Evolutionary conservation across 179 eudicot species (phyloP).

Genomic region (Gypsophila paniculata): DNA sequence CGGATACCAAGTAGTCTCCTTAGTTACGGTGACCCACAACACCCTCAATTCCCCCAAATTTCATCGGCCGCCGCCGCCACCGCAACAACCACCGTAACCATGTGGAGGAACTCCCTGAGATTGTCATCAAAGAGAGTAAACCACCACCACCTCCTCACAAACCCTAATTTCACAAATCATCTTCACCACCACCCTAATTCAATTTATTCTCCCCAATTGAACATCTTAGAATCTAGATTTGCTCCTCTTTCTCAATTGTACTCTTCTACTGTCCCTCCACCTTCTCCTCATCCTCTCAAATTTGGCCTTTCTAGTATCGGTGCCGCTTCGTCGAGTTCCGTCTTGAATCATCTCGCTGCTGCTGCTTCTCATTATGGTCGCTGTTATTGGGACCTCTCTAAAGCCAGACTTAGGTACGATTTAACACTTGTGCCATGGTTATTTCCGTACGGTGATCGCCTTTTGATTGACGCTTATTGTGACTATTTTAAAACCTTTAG

Average conservation of each 20-base stretch:
- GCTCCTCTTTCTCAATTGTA: constrained; percentile 25
- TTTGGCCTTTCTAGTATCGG: constrained; percentile 22
- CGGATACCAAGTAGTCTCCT: too few species aligned
- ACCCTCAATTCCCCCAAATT: too few species aligned
- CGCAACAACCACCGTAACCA: constrained; percentile 20
- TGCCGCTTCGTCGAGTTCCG: constrained; percentile 23
- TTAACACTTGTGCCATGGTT: too few species aligned
- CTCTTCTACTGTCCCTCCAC: constrained; percentile 38
- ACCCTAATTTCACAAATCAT: constrained; percentile 16
- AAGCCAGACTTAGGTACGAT: constrained; percentile 65
- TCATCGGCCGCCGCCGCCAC: not conserved
- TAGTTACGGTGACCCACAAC: too few species aligned
- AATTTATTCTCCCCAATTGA: constrained; percentile 3
- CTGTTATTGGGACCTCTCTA: constrained; percentile 94
- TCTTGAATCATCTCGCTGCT: constrained; percentile 40
- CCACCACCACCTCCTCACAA: constrained; percentile 24
- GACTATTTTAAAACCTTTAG: too few species aligned
- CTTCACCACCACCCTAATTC: constrained; percentile 18
- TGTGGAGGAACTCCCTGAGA: constrained; percentile 61
- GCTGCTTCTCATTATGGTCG: constrained; percentile 51
- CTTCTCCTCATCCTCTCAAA: constrained; percentile 28
- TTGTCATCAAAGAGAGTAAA: constrained; percentile 36
- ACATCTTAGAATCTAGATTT: constrained; percentile 15
- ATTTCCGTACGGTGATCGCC: too few species aligned
- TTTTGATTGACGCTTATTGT: too few species aligned